Conservation (phyloP, 108 stramenopile genomes). For the Discostella pseudostelligera region DNA sequence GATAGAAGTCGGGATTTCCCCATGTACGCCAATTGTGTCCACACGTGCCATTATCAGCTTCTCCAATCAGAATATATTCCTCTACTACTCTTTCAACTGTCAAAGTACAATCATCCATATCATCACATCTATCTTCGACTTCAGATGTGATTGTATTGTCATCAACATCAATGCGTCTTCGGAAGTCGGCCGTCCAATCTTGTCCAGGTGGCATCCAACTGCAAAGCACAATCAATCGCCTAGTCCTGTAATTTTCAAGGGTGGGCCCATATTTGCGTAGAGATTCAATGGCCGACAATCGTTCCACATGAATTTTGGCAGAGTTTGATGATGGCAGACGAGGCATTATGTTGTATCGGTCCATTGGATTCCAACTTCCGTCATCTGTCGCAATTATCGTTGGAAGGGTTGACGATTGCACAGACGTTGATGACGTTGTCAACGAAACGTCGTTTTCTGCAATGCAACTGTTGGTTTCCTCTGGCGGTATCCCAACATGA, state of each 20-base stretch:
- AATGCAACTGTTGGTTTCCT: too few species aligned
- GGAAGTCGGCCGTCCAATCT: conserved; percentile 78
- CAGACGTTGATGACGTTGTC: not conserved
- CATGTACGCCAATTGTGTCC: conserved; percentile 82
- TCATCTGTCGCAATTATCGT: conserved; percentile 73
- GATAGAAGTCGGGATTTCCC: conserved; percentile 61
- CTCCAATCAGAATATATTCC: conserved; percentile 86
- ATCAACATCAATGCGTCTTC: conserved; percentile 18
- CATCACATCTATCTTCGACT: not conserved
- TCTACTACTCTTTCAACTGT: conserved; percentile 41
- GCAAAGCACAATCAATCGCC: conserved; percentile 68
- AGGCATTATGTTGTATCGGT: too few species aligned
- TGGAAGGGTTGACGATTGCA: conserved; percentile 16
- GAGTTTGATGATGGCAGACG: not conserved
- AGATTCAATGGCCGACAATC: conserved; percentile 50
- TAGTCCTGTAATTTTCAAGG: not conserved
- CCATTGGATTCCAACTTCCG: conserved; percentile 60
- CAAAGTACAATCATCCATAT: not conserved
- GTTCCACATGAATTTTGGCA: conserved; percentile 52
- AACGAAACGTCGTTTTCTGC: too few species aligned
- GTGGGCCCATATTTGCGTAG: conserved; percentile 55
- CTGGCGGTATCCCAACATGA: not conserved
- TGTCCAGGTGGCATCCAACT: conserved; percentile 83
- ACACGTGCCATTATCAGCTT: conserved; percentile 77
- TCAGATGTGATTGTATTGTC: not conserved